A percentile compares a stretch with the other conserved stretches of the same genome.
Evolutionary conservation across 176 grass and related monocot genomes (phyloP).

Genomic region (Melocanna baccifera): DNA sequence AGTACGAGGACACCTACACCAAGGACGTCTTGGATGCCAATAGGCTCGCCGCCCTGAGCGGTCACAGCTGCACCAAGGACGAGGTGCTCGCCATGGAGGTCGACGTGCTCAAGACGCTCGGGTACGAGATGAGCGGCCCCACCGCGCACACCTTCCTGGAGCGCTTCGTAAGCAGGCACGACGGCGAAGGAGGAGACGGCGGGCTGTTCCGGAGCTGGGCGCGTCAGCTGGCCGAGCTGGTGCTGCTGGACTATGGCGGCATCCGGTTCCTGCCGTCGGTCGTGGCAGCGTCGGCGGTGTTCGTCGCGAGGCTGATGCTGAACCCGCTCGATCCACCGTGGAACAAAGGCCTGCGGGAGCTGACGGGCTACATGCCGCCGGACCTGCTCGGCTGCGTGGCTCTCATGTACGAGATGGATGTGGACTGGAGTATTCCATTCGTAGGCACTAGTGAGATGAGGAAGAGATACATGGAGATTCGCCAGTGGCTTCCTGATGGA

Average conservation of each 20-base stretch:
- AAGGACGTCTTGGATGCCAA: background rate
- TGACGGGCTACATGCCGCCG: background rate
- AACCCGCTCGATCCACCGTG: background rate
- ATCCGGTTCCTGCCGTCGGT: background rate
- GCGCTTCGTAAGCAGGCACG: background rate
- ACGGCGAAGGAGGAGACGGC: background rate
- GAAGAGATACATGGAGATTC: background rate
- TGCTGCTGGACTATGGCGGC: background rate
- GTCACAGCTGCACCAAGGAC: background rate
- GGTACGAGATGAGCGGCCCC: background rate
- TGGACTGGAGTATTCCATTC: background rate
- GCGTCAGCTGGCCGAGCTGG: background rate
- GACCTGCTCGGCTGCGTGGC: background rate
- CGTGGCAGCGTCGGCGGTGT: background rate
- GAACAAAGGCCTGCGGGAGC: background rate
- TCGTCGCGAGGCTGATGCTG: background rate
- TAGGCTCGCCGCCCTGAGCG: background rate
- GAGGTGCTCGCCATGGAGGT: background rate
- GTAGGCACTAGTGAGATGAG: background rate
- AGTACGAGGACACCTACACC: background rate
- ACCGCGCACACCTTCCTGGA: background rate
- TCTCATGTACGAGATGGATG: background rate
- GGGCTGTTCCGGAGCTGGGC: background rate
- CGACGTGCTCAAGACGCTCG: background rate
- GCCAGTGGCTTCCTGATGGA: background rate